Percentiles rank a stretch among this genome's conserved stretches.
phyloP scores from a whole-genome alignment of 1,139 yeast genomes.

The Geotrichum candidum region DNA sequence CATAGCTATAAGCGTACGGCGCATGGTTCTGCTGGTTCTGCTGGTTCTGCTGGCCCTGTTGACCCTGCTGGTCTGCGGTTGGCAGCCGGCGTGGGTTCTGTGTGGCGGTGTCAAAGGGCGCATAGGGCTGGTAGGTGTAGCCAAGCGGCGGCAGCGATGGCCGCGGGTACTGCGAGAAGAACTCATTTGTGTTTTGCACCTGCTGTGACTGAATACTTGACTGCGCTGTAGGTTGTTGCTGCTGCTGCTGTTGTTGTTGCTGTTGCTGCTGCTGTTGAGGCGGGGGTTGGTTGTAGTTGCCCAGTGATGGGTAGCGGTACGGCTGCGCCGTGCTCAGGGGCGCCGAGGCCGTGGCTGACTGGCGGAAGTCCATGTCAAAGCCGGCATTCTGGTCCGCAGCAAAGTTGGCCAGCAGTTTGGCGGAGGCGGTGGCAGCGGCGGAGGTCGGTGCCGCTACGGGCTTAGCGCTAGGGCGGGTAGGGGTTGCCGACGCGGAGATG shows the following conservation, averaged over 20 bases:
- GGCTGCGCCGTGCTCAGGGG: background rate
- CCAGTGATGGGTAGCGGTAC: background rate
- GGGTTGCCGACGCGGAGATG: slow-evolving; percentile 24
- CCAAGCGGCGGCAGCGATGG: slow-evolving; percentile 22
- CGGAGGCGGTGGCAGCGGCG: background rate
- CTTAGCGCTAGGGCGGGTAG: slow-evolving; percentile 15
- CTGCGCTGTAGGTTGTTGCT: slow-evolving; percentile 16
- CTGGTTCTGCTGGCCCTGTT: background rate
- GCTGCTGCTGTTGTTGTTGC: slow-evolving; percentile 22
- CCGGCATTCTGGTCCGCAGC: background rate
- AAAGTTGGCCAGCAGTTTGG: background rate
- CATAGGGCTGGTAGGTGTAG: slow-evolving; percentile 18
- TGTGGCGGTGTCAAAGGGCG: background rate
- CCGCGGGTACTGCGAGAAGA: slow-evolving; percentile 8
- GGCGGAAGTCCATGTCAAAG: background rate
- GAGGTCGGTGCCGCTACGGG: background rate
- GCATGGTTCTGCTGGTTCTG: slow-evolving; percentile 7
- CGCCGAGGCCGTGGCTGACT: background rate
- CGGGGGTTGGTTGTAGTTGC: slow-evolving; percentile 8
- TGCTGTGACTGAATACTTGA: slow-evolving; percentile 10
- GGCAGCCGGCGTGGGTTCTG: slow-evolving; percentile 12
- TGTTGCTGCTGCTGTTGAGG: slow-evolving; percentile 22
- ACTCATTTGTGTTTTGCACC: background rate
- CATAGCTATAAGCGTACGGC: slow-evolving; percentile 4
- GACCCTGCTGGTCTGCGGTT: background rate